Percentiles rank a stretch among this genome's conserved stretches.
Evolutionary conservation across 2,329 filamentous ascomycete genomes (phyloP).

Genomic region (Aspergillus neoniger): DNA sequence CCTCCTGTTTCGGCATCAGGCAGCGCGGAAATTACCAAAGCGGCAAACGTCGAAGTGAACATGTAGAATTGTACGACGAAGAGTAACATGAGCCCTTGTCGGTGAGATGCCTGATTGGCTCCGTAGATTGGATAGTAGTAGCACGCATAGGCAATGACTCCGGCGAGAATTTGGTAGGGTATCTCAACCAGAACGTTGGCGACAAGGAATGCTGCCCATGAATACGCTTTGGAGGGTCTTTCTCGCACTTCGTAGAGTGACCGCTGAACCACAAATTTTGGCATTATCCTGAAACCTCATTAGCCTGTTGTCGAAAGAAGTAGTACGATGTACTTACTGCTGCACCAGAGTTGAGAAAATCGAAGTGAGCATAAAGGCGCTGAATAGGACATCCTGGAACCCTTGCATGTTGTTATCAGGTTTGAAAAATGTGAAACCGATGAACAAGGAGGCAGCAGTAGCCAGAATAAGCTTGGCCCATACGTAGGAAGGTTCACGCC

Average conservation of each 20-base stretch:
- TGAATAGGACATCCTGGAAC: constrained; percentile 83
- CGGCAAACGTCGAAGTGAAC: constrained; percentile 78
- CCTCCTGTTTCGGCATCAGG: constrained; percentile 73
- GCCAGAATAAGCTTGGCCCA: constrained; percentile 79
- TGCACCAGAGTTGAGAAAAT: constrained; percentile 58
- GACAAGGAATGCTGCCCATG: constrained; percentile 82
- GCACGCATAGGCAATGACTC: constrained; percentile 73
- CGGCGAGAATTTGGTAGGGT: constrained; percentile 76
- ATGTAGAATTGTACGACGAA: constrained; percentile 74
- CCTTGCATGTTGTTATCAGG: constrained; percentile 73
- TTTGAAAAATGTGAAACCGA: constrained; percentile 78
- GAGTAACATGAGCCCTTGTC: constrained; percentile 77
- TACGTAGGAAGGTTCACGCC: constrained; percentile 83
- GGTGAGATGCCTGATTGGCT: constrained; percentile 63
- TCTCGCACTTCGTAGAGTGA: constrained; percentile 83
- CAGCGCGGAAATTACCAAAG: constrained; percentile 74
- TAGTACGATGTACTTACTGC: constrained; percentile 39
- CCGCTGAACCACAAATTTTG: constrained; percentile 79
- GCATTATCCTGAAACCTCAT: constrained; percentile 58
- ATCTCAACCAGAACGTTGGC: constrained; percentile 82
- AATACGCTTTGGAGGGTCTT: constrained; percentile 79
- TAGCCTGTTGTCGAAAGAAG: constrained; percentile 46
- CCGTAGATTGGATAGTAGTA: constrained; percentile 80
- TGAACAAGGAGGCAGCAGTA: constrained; percentile 64
- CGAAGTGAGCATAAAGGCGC: constrained; percentile 73